Percentiles rank a stretch among this genome's conserved stretches.
Conservation (phyloP, 176 grass and related monocot species). For the Lolium rigidum region DNA sequence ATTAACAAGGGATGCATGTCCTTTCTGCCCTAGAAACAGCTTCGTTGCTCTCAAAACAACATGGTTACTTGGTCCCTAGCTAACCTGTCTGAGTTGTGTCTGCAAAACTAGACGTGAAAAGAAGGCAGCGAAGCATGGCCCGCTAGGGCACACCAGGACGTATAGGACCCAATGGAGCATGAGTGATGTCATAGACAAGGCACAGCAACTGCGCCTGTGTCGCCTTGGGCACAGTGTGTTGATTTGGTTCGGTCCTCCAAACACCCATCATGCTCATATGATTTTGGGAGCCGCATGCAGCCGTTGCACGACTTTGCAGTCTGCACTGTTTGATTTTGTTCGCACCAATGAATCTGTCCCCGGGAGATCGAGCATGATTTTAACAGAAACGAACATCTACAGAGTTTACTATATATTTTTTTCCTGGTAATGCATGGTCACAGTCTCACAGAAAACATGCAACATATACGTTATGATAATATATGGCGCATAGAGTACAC, state of each 20-base stretch:
- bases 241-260: conserved; percentile 34
- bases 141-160: background rate
- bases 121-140: background rate
- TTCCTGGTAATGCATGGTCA: background rate
- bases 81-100: background rate
- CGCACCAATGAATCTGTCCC: conserved; percentile 15
- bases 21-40: background rate
- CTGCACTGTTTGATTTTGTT: conserved; percentile 35
- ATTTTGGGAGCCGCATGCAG: conserved; percentile 24
- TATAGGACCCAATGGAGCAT: background rate
- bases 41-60: background rate
- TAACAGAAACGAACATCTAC: background rate
- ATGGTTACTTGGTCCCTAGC: conserved; percentile 1
- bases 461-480: background rate
- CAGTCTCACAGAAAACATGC: background rate
- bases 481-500: background rate
- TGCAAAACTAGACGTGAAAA: background rate
- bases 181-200: conserved; percentile 36
- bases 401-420: background rate
- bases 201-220: conserved; percentile 2
- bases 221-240: conserved; percentile 20
- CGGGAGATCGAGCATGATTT: background rate
- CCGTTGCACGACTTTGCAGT: background rate
- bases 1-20: conserved; percentile 1
- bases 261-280: conserved; percentile 47